These are phyloP conservation scores for Solanum virginianum DNA, from an alignment of 257 asterid genomes.

Conservation along the genomic window DNA sequence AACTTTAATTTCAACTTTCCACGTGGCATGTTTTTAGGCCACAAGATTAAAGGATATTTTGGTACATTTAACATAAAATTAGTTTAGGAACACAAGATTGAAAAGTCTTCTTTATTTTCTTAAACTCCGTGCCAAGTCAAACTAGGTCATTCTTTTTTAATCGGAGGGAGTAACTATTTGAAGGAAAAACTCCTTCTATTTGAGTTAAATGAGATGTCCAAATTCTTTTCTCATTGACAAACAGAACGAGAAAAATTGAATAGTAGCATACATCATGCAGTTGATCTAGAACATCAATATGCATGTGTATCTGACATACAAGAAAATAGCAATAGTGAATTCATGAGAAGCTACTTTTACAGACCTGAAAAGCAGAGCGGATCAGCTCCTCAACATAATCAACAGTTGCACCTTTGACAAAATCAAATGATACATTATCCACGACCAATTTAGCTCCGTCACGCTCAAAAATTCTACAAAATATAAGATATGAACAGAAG, in stretches of 20 bases:
- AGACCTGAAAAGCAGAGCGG: conserved; percentile 95
- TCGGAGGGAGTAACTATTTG: background rate
- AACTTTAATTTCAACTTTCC: no score
- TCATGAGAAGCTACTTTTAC: background rate
- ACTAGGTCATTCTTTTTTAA: no score
- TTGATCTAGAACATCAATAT: background rate
- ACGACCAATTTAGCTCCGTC: conserved; percentile 90
- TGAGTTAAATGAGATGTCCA: background rate
- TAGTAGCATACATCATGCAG: background rate
- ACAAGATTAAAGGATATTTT: no score
- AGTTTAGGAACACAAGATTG: no score
- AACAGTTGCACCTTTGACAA: conserved; percentile 86
- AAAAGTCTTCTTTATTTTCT: no score
- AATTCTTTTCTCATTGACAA: background rate
- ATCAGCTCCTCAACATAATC: conserved; percentile 94
- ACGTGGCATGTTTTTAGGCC: no score
- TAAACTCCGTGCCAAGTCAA: no score
- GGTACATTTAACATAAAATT: no score
- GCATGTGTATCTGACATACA: background rate
- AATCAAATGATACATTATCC: conserved; percentile 70
- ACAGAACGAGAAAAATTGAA: background rate
- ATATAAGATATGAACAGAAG: background rate
- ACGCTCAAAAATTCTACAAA: conserved; percentile 63
- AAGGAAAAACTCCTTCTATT: background rate
- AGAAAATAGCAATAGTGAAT: background rate